Evolutionary conservation across 495 filamentous ascomycete species (phyloP).

Genomic region (Penicillium coprophilum): DNA sequence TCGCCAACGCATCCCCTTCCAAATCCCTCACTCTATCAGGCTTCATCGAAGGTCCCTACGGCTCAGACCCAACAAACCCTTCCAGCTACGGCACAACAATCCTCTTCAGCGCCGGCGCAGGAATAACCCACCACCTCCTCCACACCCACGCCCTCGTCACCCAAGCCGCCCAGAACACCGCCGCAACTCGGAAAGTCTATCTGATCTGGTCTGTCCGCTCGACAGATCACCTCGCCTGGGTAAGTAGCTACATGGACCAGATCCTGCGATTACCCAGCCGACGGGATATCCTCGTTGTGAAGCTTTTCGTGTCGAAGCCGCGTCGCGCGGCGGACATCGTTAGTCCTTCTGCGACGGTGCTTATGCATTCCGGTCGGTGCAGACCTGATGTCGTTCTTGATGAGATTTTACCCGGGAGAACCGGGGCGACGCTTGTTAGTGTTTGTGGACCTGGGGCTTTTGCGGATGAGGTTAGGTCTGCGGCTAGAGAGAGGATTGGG

Average conservation of each 20-base stretch:
- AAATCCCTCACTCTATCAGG: conserved; percentile 60
- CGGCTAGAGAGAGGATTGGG: conserved; percentile 65
- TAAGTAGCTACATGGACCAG: conserved; percentile 91
- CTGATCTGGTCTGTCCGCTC: conserved; percentile 90
- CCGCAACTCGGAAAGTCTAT: conserved; percentile 75
- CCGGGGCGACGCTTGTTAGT: conserved; percentile 81
- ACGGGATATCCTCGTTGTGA: conserved; percentile 76
- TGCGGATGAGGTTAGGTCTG: conserved; percentile 79
- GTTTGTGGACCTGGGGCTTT: conserved; percentile 90
- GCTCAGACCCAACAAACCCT: conserved; percentile 60
- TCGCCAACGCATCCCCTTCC: conserved; percentile 58
- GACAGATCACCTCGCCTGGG: conserved; percentile 89
- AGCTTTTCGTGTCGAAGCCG: conserved; percentile 88
- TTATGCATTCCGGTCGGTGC: conserved; percentile 81
- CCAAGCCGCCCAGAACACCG: conserved; percentile 65
- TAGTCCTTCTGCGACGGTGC: conserved; percentile 75
- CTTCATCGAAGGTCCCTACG: conserved; percentile 82
- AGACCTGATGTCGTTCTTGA: conserved; percentile 62
- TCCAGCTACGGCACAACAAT: conserved; percentile 82
- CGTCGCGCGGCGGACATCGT: conserved; percentile 62
- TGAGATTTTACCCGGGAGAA: conserved; percentile 70
- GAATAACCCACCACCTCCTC: conserved; percentile 84
- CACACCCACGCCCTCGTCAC: conserved; percentile 72
- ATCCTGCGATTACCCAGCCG: conserved; percentile 82
- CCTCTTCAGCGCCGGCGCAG: conserved; percentile 83